phyloP scores from a whole-genome alignment of 106 monocot species.

The Phalaenopsis equestris region DNA sequence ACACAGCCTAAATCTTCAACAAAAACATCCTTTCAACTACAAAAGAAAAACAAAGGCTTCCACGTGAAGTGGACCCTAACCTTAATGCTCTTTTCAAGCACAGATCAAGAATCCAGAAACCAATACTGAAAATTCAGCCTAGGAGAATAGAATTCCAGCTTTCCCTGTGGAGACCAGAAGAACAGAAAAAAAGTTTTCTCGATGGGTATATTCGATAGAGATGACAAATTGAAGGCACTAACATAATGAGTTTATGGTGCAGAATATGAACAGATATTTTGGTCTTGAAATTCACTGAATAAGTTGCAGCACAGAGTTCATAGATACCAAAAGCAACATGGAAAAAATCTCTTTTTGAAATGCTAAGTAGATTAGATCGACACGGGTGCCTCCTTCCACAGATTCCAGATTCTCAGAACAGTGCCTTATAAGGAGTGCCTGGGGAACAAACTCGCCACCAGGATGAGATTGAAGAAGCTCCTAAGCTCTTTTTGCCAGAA shows the following conservation, averaged over 20 bases:
- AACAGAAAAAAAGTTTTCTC: neutral
- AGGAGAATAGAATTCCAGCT: neutral
- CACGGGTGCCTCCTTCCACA: neutral
- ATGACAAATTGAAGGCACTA: neutral
- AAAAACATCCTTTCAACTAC: neutral
- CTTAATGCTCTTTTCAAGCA: neutral
- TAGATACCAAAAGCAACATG: slow-evolving; percentile 2
- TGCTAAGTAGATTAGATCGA: slow-evolving; percentile 8
- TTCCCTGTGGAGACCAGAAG: neutral
- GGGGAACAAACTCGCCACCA: neutral
- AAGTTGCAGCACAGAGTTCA: slow-evolving; percentile 1
- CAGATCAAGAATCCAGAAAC: neutral
- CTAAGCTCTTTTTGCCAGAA: neutral
- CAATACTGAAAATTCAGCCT: neutral
- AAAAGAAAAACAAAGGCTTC: neutral
- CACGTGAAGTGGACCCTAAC: neutral
- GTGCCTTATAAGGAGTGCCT: slow-evolving; percentile 6
- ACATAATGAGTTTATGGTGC: neutral
- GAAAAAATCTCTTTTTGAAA: slow-evolving; percentile 4
- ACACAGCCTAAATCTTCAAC: neutral
- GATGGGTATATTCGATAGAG: neutral
- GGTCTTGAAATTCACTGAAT: neutral
- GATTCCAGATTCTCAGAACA: slow-evolving; percentile 10
- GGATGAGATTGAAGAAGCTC: neutral
- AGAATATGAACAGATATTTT: neutral